Evolutionary conservation across 1,284 basidiomycete genomes (phyloP).

Genomic region (Trichosporon faecale): DNA sequence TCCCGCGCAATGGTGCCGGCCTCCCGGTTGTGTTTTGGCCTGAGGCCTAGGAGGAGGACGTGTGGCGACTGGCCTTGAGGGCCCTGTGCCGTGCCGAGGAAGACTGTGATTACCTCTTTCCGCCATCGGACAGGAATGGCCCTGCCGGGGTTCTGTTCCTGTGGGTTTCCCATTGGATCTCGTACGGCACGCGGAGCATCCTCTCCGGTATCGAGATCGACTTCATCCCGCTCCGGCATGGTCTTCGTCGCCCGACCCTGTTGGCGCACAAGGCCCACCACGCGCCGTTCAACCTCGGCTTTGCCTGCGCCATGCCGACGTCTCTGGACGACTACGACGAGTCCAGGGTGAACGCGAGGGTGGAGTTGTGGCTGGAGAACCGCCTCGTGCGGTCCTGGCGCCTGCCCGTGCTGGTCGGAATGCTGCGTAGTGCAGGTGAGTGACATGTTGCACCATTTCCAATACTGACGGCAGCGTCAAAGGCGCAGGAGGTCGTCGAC

Average conservation of each 20-base stretch:
- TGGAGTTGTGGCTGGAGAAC: neutral
- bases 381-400: neutral
- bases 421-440: neutral
- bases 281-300: neutral
- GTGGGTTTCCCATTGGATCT: neutral
- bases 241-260: neutral
- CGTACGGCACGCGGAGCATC: neutral
- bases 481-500: neutral
- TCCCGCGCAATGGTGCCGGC: neutral
- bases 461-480: neutral
- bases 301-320: neutral
- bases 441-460: neutral
- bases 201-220: neutral
- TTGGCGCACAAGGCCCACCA: neutral
- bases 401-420: neutral
- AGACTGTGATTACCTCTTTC: neutral
- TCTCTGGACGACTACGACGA: neutral
- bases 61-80: neutral
- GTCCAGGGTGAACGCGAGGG: neutral
- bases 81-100: neutral
- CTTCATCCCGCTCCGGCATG: neutral
- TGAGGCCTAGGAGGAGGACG: neutral
- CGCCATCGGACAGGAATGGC: neutral
- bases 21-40: neutral
- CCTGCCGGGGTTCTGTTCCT: neutral